phyloP scores from a whole-genome alignment of 192 early-diverging fungal species.

The Backusella mclennaniae region DNA sequence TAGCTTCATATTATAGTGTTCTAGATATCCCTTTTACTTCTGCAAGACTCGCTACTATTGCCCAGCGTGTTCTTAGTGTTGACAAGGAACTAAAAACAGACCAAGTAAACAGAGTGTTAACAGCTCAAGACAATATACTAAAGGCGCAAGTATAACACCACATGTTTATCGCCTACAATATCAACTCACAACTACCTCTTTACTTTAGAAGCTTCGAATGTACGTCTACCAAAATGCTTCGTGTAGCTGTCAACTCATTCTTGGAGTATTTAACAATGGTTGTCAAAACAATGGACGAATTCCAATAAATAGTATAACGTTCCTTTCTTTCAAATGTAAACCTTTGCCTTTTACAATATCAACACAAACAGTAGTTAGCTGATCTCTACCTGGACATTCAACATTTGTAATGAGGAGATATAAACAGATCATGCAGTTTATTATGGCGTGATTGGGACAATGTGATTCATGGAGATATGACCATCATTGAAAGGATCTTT shows the following conservation, averaged over 20 bases:
- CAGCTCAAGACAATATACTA: conserved; percentile 22
- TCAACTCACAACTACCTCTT: background rate
- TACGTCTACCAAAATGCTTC: conserved; percentile 36
- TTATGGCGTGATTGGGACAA: background rate
- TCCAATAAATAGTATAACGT: conserved; percentile 6
- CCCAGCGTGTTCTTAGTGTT: conserved; percentile 37
- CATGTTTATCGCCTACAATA: background rate
- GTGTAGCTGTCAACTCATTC: conserved; percentile 50
- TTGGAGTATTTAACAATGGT: conserved; percentile 52
- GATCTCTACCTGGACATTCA: too few species aligned
- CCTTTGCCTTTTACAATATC: background rate
- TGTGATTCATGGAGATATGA: background rate
- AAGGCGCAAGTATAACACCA: conserved; percentile 35
- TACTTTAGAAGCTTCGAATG: conserved; percentile 37
- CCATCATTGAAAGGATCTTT: background rate
- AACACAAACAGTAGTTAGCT: background rate
- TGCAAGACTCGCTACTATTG: conserved; percentile 39
- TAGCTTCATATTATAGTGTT: conserved; percentile 6
- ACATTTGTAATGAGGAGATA: too few species aligned
- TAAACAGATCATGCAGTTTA: background rate
- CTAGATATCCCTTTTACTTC: conserved; percentile 45
- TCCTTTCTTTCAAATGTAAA: background rate
- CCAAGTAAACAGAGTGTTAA: conserved; percentile 37
- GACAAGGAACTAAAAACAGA: conserved; percentile 47
- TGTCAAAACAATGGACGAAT: conserved; percentile 43